phyloP scores from a whole-genome alignment of 306 rosid genomes.

The Quillaja saponaria region DNA sequence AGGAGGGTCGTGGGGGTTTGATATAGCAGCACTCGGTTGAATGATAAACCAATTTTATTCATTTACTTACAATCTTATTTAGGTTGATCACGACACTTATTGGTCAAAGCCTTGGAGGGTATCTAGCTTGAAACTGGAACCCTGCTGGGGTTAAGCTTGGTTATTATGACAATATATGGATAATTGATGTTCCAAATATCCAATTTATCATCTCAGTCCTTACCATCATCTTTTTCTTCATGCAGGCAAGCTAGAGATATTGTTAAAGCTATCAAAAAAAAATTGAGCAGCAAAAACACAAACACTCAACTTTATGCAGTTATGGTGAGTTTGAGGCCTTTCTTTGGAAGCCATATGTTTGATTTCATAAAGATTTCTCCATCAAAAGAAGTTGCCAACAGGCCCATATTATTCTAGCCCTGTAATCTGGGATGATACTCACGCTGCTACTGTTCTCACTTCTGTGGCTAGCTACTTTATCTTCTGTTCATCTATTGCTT shows the following conservation, averaged over 20 bases:
- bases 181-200: constrained; percentile 18
- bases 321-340: constrained; percentile 57
- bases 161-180: constrained; percentile 27
- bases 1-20: no score
- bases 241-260: constrained; percentile 80
- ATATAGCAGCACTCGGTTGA: not conserved
- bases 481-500: constrained; percentile 33
- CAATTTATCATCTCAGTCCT: not conserved
- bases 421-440: no score
- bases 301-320: constrained; percentile 77
- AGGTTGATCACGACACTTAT: constrained; percentile 19
- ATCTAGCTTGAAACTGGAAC: not conserved
- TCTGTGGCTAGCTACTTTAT: constrained; percentile 18
- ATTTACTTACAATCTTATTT: constrained; percentile 9
- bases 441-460: not conserved
- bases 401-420: no score
- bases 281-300: constrained; percentile 67
- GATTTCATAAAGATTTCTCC: not conserved
- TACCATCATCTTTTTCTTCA: constrained; percentile 22
- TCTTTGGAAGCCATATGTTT: not conserved
- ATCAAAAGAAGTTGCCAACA: no score
- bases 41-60: constrained; percentile 17
- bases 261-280: constrained; percentile 80
- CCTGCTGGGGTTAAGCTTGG: constrained; percentile 10
- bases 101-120: not conserved